phyloP scores from a whole-genome alignment of 495 filamentous ascomycete genomes.

The Delitschia confertaspora region DNA sequence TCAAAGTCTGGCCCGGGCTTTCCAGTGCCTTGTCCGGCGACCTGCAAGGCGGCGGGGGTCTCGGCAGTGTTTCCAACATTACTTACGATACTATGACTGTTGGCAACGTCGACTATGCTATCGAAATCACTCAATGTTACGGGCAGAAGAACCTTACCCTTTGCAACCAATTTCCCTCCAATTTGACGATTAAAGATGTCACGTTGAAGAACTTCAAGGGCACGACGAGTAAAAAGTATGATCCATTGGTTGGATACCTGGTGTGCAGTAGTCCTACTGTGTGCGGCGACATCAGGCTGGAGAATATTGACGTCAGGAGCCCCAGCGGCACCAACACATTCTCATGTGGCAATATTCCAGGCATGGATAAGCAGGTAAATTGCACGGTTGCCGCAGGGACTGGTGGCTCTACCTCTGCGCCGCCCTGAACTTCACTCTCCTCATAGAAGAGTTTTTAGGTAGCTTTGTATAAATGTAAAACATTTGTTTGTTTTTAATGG shows the following conservation, averaged over 20 bases:
- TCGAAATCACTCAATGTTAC: slow-evolving; percentile 60
- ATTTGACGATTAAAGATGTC: slow-evolving; percentile 47
- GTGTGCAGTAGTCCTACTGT: slow-evolving; percentile 49
- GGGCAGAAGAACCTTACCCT: slow-evolving; percentile 54
- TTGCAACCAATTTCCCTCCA: slow-evolving; percentile 51
- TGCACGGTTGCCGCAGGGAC: too few species aligned
- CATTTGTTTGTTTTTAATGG: too few species aligned
- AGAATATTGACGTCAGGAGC: slow-evolving; percentile 43
- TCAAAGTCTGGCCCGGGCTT: slow-evolving; percentile 60
- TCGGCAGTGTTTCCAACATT: slow-evolving; percentile 45
- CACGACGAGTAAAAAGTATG: slow-evolving; percentile 43
- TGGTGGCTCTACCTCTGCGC: too few species aligned
- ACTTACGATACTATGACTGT: slow-evolving; percentile 49
- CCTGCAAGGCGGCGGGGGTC: slow-evolving; percentile 53
- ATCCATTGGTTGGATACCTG: slow-evolving; percentile 43
- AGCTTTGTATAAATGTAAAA: too few species aligned
- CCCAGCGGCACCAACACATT: slow-evolving; percentile 43
- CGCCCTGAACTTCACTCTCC: too few species aligned
- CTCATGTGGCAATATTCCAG: slow-evolving; percentile 45
- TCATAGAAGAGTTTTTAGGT: too few species aligned
- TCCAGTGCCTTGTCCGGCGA: slow-evolving; percentile 40
- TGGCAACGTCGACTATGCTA: slow-evolving; percentile 54
- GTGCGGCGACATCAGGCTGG: slow-evolving; percentile 42
- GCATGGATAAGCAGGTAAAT: slow-evolving; percentile 37
- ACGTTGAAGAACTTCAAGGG: slow-evolving; percentile 34